These are phyloP conservation scores for Castanea mollissima DNA, from an alignment of 306 rosid genomes.

Conservation along the genomic window DNA sequence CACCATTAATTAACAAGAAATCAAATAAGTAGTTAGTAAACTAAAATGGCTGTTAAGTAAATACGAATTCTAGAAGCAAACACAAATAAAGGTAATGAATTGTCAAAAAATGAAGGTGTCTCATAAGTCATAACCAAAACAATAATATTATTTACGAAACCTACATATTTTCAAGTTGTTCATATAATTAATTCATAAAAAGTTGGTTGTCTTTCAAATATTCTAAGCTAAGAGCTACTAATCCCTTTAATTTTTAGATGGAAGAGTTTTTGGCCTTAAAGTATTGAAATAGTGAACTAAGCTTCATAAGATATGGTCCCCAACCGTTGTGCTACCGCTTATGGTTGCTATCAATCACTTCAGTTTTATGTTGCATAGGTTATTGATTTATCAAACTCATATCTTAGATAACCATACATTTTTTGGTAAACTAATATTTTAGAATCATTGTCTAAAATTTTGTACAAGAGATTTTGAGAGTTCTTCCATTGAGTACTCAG, in stretches of 20 bases:
- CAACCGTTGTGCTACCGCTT: too few relatives aligned
- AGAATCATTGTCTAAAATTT: background rate
- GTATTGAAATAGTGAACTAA: too few relatives aligned
- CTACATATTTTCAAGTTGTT: background rate
- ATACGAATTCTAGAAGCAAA: too few relatives aligned
- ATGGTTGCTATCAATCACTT: too few relatives aligned
- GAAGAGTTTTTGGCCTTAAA: too few relatives aligned
- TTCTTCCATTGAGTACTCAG: slow-evolving; percentile 16
- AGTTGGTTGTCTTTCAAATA: background rate
- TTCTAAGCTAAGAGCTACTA: background rate
- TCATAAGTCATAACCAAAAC: background rate
- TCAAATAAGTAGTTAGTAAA: background rate
- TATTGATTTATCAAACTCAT: too few relatives aligned
- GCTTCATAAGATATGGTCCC: too few relatives aligned
- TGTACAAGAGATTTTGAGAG: background rate
- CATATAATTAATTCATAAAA: background rate
- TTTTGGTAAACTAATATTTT: background rate
- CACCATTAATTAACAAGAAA: too few relatives aligned
- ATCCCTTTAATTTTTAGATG: too few relatives aligned
- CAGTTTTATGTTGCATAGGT: too few relatives aligned
- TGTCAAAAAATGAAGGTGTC: background rate
- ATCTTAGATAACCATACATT: background rate
- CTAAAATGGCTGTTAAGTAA: too few relatives aligned
- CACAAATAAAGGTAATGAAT: background rate
- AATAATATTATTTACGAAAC: background rate